Percentiles rank a stretch among this genome's conserved stretches.
These are phyloP conservation scores for Gillenia trifoliata DNA, from an alignment of 306 rosid genomes.

Conservation along the genomic window DNA sequence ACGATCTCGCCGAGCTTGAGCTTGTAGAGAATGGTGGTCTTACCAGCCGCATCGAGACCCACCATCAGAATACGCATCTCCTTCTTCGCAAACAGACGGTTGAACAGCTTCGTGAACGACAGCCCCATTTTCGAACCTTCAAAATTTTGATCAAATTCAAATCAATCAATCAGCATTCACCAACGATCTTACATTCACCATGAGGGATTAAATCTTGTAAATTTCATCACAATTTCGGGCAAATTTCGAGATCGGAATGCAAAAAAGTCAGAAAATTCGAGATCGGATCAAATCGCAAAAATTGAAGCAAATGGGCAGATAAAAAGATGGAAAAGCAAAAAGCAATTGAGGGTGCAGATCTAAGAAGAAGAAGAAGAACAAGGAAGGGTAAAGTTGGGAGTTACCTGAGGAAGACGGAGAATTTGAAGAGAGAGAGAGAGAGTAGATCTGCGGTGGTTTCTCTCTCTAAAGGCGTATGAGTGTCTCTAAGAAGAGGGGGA, in stretches of 20 bases:
- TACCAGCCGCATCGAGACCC: constrained; percentile 96
- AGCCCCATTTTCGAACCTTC: constrained; percentile 62
- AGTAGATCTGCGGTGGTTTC: neutral
- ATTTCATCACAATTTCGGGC: neutral
- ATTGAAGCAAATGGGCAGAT: neutral
- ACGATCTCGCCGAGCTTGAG: constrained; percentile 93
- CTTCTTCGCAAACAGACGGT: constrained; percentile 85
- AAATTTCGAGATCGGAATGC: neutral
- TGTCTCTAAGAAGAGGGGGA: neutral
- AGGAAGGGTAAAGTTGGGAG: neutral
- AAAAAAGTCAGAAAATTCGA: neutral
- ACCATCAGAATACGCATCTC: constrained; percentile 98
- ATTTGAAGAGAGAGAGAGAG: constrained; percentile 1
- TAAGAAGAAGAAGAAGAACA: neutral
- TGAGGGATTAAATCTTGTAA: neutral
- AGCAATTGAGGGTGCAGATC: neutral
- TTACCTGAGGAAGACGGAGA: constrained; percentile 33
- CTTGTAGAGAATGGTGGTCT: constrained; percentile 87
- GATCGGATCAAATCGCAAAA: neutral
- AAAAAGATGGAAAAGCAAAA: neutral
- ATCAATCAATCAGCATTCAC: neutral
- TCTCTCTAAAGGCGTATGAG: neutral
- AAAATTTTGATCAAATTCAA: constrained; percentile 18
- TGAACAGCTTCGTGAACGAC: constrained; percentile 85
- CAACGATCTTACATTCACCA: neutral